Conservation (phyloP, 1,284 basidiomycete species). For the Cutaneotrichosporon sp. region DNA sequence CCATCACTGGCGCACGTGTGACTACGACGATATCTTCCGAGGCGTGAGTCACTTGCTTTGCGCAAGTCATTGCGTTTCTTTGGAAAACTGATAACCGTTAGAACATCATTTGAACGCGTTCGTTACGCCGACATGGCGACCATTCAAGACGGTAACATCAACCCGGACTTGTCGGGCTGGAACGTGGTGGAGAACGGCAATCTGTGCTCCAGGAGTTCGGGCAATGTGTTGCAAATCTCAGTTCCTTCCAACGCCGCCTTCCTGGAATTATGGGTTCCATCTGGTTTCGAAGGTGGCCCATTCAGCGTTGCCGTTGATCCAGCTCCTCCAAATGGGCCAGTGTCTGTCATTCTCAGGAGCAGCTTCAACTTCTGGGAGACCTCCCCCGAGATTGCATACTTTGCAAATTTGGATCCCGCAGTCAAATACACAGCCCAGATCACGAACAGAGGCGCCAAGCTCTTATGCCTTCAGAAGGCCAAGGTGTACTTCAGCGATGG, state of each 20-base stretch:
- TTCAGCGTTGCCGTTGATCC: not conserved
- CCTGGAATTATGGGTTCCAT: not conserved
- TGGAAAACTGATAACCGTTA: not conserved
- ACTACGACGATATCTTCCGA: not conserved
- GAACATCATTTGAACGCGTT: not conserved
- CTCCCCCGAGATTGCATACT: not conserved
- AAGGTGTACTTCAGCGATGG: not conserved
- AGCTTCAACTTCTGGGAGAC: not conserved
- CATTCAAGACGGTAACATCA: not conserved
- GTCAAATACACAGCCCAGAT: not conserved
- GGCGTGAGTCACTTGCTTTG: not conserved
- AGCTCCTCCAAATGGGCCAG: not conserved
- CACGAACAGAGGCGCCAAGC: not conserved
- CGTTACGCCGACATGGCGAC: not conserved
- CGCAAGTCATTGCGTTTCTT: too few relatives aligned
- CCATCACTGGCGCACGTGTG: not conserved
- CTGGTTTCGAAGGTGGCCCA: not conserved
- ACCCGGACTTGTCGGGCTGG: not conserved
- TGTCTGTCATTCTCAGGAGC: not conserved
- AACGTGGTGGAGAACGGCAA: not conserved
- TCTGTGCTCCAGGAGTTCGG: not conserved
- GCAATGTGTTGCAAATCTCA: not conserved
- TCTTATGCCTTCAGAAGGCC: not conserved
- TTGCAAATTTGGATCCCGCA: not conserved
- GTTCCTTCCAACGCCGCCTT: not conserved